These are phyloP conservation scores for Sugiyamaella americana DNA, from an alignment of 805 yeast genomes.

Conservation along the genomic window DNA sequence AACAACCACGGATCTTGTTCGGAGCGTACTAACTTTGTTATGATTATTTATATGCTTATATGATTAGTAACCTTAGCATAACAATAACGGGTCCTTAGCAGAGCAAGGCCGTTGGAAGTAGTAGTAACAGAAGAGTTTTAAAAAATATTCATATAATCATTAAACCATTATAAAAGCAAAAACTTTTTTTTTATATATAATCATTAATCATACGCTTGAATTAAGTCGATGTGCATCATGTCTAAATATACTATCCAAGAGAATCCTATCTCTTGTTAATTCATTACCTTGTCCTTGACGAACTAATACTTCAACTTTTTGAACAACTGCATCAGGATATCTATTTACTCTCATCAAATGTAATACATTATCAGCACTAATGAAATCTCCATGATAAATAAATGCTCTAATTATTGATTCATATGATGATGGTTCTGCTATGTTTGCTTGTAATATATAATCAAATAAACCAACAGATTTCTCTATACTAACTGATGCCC, in stretches of 20 bases:
- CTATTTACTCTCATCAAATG: constrained; percentile 21
- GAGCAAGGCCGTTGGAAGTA: no score
- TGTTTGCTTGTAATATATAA: constrained; percentile 17
- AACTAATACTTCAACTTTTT: constrained; percentile 20
- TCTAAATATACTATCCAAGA: constrained; percentile 23
- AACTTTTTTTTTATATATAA: no score
- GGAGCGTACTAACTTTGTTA: neutral
- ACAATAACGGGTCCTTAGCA: no score
- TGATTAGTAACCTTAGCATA: no score
- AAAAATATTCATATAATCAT: no score
- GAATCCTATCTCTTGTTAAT: neutral
- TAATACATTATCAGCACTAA: constrained; percentile 22
- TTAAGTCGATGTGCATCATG: constrained; percentile 19
- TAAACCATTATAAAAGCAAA: no score
- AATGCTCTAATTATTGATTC: constrained; percentile 33
- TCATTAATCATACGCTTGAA: no score
- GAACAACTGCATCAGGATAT: constrained; percentile 31
- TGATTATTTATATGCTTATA: neutral
- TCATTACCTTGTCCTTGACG: neutral
- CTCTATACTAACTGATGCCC: constrained; percentile 29
- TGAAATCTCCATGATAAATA: constrained; percentile 21
- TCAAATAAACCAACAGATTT: constrained; percentile 28
- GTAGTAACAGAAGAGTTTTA: no score
- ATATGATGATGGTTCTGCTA: constrained; percentile 32
- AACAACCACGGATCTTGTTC: no score